Percentiles rank a stretch among this genome's conserved stretches.
These are phyloP conservation scores for Mycena chlorophos DNA, from an alignment of 768 basidiomycete species.

Conservation along the genomic window DNA sequence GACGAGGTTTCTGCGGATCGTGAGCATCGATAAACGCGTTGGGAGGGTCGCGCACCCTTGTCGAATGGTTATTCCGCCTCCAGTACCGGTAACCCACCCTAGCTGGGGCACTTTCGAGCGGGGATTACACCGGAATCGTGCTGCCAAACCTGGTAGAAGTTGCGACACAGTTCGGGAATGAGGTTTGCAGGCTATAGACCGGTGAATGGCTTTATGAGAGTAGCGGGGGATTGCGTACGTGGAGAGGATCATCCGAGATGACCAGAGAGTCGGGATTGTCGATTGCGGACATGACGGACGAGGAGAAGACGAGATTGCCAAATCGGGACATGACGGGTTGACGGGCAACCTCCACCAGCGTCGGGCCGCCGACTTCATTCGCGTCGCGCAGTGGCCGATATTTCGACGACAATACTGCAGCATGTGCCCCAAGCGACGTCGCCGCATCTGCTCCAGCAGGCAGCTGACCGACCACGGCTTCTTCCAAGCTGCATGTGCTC, in stretches of 20 bases:
- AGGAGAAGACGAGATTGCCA: background rate
- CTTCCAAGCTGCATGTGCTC: too few species aligned
- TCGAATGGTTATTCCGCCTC: conserved; percentile 77
- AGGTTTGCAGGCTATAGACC: conserved; percentile 78
- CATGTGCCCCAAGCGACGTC: too few species aligned
- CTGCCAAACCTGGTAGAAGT: conserved; percentile 65
- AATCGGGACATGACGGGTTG: too few species aligned
- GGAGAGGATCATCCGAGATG: conserved; percentile 58
- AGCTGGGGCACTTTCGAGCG: conserved; percentile 39
- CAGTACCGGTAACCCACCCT: conserved; percentile 93
- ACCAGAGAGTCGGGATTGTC: conserved; percentile 51
- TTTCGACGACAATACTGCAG: too few species aligned
- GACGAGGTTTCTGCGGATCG: conserved; percentile 59
- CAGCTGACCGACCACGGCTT: too few species aligned
- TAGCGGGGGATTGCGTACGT: conserved; percentile 46
- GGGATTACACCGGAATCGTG: background rate
- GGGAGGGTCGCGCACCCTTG: conserved; percentile 46
- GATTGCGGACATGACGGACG: conserved; percentile 24
- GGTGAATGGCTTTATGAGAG: background rate
- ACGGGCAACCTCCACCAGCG: too few species aligned
- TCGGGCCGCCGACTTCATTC: too few species aligned
- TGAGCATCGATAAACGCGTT: background rate
- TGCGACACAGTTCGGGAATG: conserved; percentile 80
- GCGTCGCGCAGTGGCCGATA: too few species aligned
- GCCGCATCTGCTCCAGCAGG: too few species aligned